Percentiles rank a stretch among this genome's conserved stretches.
These are phyloP conservation scores for Lactarius vividus DNA, from an alignment of 768 basidiomycete genomes.

Conservation along the genomic window DNA sequence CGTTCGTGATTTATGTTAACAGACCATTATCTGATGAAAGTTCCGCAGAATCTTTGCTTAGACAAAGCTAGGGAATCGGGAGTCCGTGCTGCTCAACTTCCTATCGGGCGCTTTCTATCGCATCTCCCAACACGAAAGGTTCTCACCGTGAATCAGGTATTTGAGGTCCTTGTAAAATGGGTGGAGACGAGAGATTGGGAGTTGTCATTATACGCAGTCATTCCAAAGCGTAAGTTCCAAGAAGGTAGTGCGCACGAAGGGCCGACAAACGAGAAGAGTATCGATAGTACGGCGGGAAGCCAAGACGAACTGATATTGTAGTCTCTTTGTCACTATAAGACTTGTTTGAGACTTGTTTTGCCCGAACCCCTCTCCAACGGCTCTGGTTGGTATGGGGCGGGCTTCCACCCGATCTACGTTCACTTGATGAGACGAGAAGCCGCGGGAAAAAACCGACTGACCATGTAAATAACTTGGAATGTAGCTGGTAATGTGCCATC, in stretches of 20 bases:
- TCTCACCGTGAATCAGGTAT: slow-evolving; percentile 93
- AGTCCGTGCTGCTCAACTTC: slow-evolving; percentile 84
- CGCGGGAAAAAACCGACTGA: slow-evolving; percentile 36
- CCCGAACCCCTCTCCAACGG: slow-evolving; percentile 63
- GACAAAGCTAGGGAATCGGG: slow-evolving; percentile 75
- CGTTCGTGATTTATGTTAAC: background rate
- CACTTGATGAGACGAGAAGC: background rate
- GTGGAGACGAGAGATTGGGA: slow-evolving; percentile 86
- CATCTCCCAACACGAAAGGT: slow-evolving; percentile 89
- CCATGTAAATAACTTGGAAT: slow-evolving; percentile 95
- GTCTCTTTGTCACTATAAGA: slow-evolving; percentile 38
- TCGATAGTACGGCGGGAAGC: slow-evolving; percentile 1
- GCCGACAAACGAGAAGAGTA: slow-evolving; percentile 8
- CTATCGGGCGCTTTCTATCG: slow-evolving; percentile 88
- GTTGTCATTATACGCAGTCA: slow-evolving; percentile 79
- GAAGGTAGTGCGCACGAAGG: slow-evolving; percentile 36
- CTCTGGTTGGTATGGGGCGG: slow-evolving; percentile 61
- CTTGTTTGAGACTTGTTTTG: slow-evolving; percentile 58
- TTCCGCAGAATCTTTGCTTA: slow-evolving; percentile 75
- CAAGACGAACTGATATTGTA: background rate
- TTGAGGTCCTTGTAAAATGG: slow-evolving; percentile 91
- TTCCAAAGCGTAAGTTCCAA: slow-evolving; percentile 89
- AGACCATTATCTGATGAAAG: background rate
- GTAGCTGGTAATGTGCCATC: slow-evolving; percentile 90
- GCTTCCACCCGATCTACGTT: slow-evolving; percentile 80